Conservation (phyloP, 177 flowering plant genomes). For the Vitis hybrid region DNA sequence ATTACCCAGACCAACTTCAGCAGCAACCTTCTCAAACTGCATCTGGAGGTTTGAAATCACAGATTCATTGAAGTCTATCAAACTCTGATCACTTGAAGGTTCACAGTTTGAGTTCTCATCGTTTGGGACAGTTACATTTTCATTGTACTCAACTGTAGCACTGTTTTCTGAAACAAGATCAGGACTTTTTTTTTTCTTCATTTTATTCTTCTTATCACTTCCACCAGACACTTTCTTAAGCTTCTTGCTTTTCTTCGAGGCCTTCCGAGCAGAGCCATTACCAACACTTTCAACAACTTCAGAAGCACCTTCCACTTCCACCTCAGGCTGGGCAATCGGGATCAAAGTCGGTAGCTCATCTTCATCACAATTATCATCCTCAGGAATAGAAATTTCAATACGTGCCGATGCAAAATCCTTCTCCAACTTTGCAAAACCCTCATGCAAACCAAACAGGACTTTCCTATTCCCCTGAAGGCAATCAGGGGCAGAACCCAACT, state of each 20-base stretch:
- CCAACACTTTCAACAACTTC: conserved; percentile 9
- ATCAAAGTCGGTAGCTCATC: conserved; percentile 58
- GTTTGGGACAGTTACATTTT: conserved; percentile 2
- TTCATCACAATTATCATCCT: conserved; percentile 19
- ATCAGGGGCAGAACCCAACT: conserved; percentile 54
- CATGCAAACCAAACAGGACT: conserved; percentile 55
- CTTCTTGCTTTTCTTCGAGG: conserved; percentile 53
- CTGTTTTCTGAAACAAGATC: conserved; percentile 8
- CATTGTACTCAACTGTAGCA: conserved; percentile 2
- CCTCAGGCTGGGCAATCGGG: conserved; percentile 30
- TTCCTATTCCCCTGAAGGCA: conserved; percentile 80
- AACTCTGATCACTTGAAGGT: conserved; percentile 16
- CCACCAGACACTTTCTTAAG: conserved; percentile 30
- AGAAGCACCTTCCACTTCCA: conserved; percentile 8
- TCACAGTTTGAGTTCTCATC: conserved; percentile 13
- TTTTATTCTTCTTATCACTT: conserved; percentile 27
- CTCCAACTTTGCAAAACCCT: conserved; percentile 70
- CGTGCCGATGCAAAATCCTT: conserved; percentile 52
- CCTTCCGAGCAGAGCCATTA: conserved; percentile 17
- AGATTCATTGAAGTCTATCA: conserved; percentile 38
- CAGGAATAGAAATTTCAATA: conserved; percentile 40
- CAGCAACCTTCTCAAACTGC: conserved; percentile 91
- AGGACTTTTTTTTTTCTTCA: conserved; percentile 25
- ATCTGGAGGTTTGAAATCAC: conserved; percentile 72
- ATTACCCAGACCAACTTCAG: conserved; percentile 59